These are phyloP conservation scores for Acorus calamus DNA, from an alignment of 106 monocot genomes.

Conservation along the genomic window DNA sequence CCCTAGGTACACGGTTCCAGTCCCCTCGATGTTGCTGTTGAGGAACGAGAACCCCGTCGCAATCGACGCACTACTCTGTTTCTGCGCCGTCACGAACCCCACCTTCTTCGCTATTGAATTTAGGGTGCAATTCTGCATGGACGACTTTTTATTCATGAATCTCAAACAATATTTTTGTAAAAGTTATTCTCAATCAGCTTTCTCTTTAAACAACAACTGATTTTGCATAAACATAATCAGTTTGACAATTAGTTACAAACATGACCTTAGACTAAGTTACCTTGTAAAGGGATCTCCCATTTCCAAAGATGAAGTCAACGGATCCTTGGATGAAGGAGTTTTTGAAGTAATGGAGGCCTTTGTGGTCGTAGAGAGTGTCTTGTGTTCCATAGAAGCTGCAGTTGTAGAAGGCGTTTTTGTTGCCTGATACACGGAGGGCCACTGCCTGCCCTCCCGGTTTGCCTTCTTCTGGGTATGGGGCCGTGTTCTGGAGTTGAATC, in stretches of 20 bases:
- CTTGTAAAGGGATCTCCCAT: slow-evolving; percentile 28
- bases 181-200: no score
- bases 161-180: no score
- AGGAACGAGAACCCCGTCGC: slow-evolving; percentile 43
- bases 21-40: slow-evolving; percentile 16
- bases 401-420: slow-evolving; percentile 45
- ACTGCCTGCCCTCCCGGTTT: slow-evolving; percentile 48
- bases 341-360: slow-evolving; percentile 45
- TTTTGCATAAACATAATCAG: no score
- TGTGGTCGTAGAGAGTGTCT: slow-evolving; percentile 61
- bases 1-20: slow-evolving; percentile 23
- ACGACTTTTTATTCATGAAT: no score
- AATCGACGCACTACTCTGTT: slow-evolving; percentile 1
- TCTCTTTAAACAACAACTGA: no score
- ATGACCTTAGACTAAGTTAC: slow-evolving; percentile 5
- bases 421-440: slow-evolving; percentile 45
- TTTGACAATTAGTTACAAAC: no score
- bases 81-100: slow-evolving; percentile 19
- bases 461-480: slow-evolving; percentile 27
- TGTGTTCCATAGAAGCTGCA: slow-evolving; percentile 46
- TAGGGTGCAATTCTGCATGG: slow-evolving; percentile 11
- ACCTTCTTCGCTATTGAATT: not conserved
- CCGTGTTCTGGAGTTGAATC: slow-evolving; percentile 22
- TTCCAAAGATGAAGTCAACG: slow-evolving; percentile 60
- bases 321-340: slow-evolving; percentile 46